Base-by-base conservation (phyloP, 2,329 filamentous ascomycete genomes). In the Ceratocystis huliohia region DNA sequence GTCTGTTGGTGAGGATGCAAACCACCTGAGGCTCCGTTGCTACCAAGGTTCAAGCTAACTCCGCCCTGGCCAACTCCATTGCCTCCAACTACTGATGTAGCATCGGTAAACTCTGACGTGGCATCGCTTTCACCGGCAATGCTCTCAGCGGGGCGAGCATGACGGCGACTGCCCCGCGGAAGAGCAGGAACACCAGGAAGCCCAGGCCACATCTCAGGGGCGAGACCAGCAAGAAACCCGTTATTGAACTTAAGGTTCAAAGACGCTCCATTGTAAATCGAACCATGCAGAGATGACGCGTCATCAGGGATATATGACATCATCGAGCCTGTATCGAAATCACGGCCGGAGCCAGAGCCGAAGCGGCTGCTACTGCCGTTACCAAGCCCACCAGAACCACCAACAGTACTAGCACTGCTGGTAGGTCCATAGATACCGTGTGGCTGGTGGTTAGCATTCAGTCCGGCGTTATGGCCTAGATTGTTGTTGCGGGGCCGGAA, bases 251-350 rank as follows among this genome's bases (percentile, higher is more conserved):
- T 89, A 61, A 87, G 86, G 65, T 87, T 77, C 37, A 95, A 81
- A n/a, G 87, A 88, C 45, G 89, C 88, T 46, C 91, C 91, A 65
- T 91, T 91, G 64, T 97, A 84, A 0, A 91, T 87, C 57, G 91
- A 96, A 61, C 91, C 92, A 75, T 97, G 93, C 59, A 99, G 88
- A 1, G 92, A 96, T 7, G 93, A 97, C 50, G 96, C 91, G 75
- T 99, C 94, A 72, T 99, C 94, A 1, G 93, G 91, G 68, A 99
- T 96, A 74, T 96, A 97, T 17, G 93, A 94, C 71, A 96, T 82
- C 74, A 96, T 89, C 2, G 93, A 97, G 56, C 90, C 89, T 20
- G 88, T 85, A 72, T 96, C 93, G 68, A 84, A 81, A 69, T 85
- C 83, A 56, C 82, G 80, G 46, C 73, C 64, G 17, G 78, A 75